Evolutionary conservation across 352 stramenopile species (phyloP), one percentile per base, ranked within the genome.

Genomic region (Blastocystis sp.): DNA sequence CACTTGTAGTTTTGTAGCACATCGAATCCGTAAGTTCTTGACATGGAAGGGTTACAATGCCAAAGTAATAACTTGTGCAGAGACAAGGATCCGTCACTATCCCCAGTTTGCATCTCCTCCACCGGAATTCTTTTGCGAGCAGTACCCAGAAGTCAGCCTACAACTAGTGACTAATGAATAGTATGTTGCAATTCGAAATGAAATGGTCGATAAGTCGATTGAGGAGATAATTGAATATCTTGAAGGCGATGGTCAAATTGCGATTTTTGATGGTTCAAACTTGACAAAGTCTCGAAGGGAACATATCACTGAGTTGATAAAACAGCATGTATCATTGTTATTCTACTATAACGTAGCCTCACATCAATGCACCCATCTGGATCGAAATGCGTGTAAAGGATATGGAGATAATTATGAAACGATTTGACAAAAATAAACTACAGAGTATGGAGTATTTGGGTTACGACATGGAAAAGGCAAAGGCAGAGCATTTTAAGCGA

Each of bases 1-100:
- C 76, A 48, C 30, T 19, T 59, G 3, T 89, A 89, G 78, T 54
- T 89, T 89, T 79, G 44, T 89, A 4, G 78, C 78, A 57, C 78
- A 89, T 44, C 40, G 66, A 9, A 89, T 89, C 13, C 60, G 57
- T 7, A 76, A 79, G 48, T 89, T 89, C 59, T 37, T 89, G 19
- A 89, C 60, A 54, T 89, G 78, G 78, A 89, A 89, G 66, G 78
- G 78, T 11, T 89, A 89, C 66, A 76, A 79, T 27, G 60, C 60
- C 9, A 76, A 89, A 78, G 27, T 78, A 22, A 79, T 89, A 40
- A 51, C 78, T 17, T 76, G 42, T 30, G 66, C 60, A 17, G 78
- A 89, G 48, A 48, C 57, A 15, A 58, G 78, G 0, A 33, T 58
- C 1, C 73, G 60, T 17, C n/a, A 78, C 24, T 77, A 77, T 9